phyloP scores from a whole-genome alignment of 768 basidiomycete species.

The Mycena epipterygia region DNA sequence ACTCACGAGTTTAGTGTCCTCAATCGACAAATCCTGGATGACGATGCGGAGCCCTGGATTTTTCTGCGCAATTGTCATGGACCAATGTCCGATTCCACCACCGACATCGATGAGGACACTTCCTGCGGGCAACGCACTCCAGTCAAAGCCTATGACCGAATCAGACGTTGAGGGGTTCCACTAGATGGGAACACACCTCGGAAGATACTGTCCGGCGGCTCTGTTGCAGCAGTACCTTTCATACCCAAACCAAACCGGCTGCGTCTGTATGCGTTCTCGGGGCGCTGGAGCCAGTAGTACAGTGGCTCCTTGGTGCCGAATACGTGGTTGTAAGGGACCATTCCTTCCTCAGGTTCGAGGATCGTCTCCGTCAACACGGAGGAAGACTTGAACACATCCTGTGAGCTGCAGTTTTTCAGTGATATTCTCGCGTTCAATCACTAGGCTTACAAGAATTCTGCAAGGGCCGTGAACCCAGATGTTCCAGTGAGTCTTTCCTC shows the following conservation, averaged over 20 bases:
- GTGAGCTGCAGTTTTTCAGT: conserved; percentile 1
- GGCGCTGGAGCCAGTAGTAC: conserved; percentile 39
- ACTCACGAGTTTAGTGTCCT: too few species aligned
- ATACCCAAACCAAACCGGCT: conserved; percentile 43
- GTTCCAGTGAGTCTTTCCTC: conserved; percentile 1
- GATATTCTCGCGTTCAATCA: too few species aligned
- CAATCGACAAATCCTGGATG: conserved; percentile 48
- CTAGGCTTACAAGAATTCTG: conserved; percentile 23
- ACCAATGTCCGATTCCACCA: conserved; percentile 44
- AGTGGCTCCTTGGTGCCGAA: conserved; percentile 28
- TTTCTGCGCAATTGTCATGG: conserved; percentile 38
- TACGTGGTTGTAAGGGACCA: conserved; percentile 29
- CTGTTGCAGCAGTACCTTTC: conserved; percentile 21
- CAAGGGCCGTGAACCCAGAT: conserved; percentile 17
- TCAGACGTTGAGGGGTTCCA: not conserved
- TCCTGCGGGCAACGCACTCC: conserved; percentile 36
- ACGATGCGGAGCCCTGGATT: conserved; percentile 42
- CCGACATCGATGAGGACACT: conserved; percentile 49
- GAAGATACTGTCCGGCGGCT: conserved; percentile 22
- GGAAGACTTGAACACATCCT: conserved; percentile 2
- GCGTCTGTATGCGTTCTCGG: conserved; percentile 36
- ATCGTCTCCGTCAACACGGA: conserved; percentile 10
- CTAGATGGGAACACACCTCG: not conserved
- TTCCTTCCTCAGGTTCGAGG: not conserved
- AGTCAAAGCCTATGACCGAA: conserved; percentile 44